These are phyloP conservation scores for Penicillium sp. DNA, from an alignment of 2,329 filamentous ascomycete genomes.

Conservation along the genomic window DNA sequence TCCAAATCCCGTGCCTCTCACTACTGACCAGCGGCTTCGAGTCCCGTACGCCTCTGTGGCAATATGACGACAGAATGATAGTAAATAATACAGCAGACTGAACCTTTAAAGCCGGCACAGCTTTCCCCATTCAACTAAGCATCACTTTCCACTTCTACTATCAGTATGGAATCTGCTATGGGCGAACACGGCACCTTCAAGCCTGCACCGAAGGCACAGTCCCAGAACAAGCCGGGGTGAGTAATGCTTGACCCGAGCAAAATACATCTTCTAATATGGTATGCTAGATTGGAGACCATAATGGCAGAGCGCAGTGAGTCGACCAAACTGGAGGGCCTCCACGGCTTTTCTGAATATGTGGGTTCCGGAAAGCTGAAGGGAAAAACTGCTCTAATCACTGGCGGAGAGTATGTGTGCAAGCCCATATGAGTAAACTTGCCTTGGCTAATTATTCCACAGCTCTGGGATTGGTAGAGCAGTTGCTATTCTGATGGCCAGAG, in stretches of 20 bases:
- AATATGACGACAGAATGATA: conserved; percentile 27
- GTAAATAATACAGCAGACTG: not conserved
- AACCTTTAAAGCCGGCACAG: not conserved
- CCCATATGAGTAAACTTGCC: conserved; percentile 56
- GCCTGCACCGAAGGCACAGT: conserved; percentile 18
- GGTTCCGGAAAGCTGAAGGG: conserved; percentile 51
- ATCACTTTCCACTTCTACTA: not conserved
- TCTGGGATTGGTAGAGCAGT: conserved; percentile 14
- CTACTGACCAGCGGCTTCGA: not conserved
- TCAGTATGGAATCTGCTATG: conserved; percentile 22
- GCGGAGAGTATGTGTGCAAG: conserved; percentile 53
- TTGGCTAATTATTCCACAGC: conserved; percentile 42
- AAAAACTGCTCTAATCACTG: conserved; percentile 54
- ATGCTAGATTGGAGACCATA: conserved; percentile 10
- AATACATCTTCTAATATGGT: not conserved
- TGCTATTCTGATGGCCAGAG: conserved; percentile 14
- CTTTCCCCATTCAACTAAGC: not conserved
- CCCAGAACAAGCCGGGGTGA: conserved; percentile 29
- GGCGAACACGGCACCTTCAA: conserved; percentile 24
- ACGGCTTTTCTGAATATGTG: conserved; percentile 34
- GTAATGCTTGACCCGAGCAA: not conserved
- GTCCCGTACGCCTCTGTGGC: conserved; percentile 9
- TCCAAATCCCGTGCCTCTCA: conserved; percentile 6
- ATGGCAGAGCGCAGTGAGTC: conserved; percentile 33
- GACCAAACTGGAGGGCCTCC: conserved; percentile 30